Percentiles rank a stretch among this genome's conserved stretches.
These are phyloP conservation scores for Coemansia sp. DNA, from an alignment of 192 early-diverging fungal species.

Conservation along the genomic window DNA sequence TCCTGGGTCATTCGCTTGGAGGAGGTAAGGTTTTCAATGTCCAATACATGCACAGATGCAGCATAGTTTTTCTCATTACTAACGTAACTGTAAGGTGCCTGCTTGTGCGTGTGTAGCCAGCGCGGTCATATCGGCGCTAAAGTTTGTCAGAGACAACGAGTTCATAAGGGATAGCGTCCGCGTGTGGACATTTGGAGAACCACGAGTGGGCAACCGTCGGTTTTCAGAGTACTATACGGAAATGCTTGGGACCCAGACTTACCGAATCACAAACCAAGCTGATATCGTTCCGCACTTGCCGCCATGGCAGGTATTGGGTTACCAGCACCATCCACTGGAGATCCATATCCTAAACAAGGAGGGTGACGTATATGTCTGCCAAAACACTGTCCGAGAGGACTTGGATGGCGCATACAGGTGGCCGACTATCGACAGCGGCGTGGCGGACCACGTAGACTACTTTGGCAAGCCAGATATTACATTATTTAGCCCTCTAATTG, in stretches of 20 bases:
- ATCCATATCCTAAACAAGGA: conserved; percentile 52
- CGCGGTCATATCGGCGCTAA: conserved; percentile 47
- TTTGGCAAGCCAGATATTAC: conserved; percentile 55
- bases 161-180: conserved; percentile 34
- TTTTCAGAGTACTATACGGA: conserved; percentile 51
- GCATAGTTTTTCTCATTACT: neutral
- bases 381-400: conserved; percentile 51
- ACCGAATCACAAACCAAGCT: conserved; percentile 44
- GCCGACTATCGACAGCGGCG: conserved; percentile 53
- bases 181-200: conserved; percentile 57
- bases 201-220: conserved; percentile 45
- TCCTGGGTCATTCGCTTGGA: conserved; percentile 52
- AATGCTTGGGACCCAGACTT: conserved; percentile 51
- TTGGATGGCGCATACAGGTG: conserved; percentile 55
- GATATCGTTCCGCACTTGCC: conserved; percentile 54
- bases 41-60: neutral
- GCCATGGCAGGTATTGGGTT: conserved; percentile 56
- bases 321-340: conserved; percentile 55
- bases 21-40: conserved; percentile 34
- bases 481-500: conserved; percentile 32
- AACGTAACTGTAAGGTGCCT: neutral
- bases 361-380: conserved; percentile 53
- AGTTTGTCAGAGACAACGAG: conserved; percentile 44
- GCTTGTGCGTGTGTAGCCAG: conserved; percentile 28
- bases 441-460: conserved; percentile 50